Conservation (phyloP, 2,329 filamentous ascomycete genomes). For the Exutisphaerella laricina region DNA sequence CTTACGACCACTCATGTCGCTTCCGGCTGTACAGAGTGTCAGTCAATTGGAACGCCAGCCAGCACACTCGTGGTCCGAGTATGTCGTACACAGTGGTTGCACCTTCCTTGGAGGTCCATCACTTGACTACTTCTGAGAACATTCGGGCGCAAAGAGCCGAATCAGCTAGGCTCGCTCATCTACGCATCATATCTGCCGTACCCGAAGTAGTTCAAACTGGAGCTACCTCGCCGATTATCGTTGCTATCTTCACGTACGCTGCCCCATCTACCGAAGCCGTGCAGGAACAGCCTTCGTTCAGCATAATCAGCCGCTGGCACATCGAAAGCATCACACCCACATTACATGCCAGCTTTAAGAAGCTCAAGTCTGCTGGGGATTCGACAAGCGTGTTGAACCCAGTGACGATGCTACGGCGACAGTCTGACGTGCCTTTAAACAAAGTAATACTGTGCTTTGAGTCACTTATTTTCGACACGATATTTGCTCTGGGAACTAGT, state of each 20-base stretch:
- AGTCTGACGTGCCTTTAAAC: constrained; percentile 62
- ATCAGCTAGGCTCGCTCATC: constrained; percentile 23
- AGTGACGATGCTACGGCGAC: constrained; percentile 52
- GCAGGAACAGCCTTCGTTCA: constrained; percentile 62
- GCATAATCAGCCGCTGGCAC: constrained; percentile 78
- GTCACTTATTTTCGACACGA: constrained; percentile 63
- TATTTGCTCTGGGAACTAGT: constrained; percentile 67
- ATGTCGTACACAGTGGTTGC: constrained; percentile 24
- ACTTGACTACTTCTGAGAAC: constrained; percentile 25
- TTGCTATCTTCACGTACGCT: constrained; percentile 65
- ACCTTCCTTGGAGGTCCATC: constrained; percentile 27
- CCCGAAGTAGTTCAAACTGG: constrained; percentile 51
- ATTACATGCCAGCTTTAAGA: constrained; percentile 35
- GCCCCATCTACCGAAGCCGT: constrained; percentile 33
- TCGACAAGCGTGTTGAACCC: constrained; percentile 16
- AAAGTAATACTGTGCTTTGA: constrained; percentile 67
- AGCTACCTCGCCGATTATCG: constrained; percentile 45
- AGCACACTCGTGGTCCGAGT: constrained; percentile 30
- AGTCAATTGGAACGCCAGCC: constrained; percentile 64
- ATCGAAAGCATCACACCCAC: constrained; percentile 47
- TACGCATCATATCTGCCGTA: constrained; percentile 43
- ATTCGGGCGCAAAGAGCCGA: constrained; percentile 26
- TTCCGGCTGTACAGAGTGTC: constrained; percentile 68
- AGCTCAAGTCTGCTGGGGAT: constrained; percentile 26
- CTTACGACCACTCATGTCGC: constrained; percentile 65